phyloP scores from a whole-genome alignment of 202 grass and related monocot genomes.

The Cymbopogon flexuosus region DNA sequence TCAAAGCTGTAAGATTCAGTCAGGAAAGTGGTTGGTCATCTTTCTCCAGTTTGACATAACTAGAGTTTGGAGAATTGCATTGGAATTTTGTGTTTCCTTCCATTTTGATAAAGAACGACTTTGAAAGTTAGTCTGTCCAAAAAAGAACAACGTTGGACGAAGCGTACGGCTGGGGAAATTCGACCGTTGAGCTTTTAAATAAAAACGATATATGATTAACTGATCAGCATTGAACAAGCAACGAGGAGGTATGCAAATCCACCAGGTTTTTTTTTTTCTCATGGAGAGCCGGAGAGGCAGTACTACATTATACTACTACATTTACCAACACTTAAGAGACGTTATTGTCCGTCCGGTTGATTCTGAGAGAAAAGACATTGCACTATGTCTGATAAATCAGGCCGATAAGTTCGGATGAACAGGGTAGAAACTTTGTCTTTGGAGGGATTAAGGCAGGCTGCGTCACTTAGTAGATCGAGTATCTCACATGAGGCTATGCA shows the following conservation, averaged over 20 bases:
- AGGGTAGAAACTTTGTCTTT: too few species aligned
- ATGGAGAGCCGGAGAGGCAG: too few species aligned
- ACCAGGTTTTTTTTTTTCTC: neutral
- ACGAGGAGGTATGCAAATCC: neutral
- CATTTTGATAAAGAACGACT: neutral
- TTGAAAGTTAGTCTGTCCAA: neutral
- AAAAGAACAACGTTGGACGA: neutral
- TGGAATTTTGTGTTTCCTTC: neutral
- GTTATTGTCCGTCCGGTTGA: too few species aligned
- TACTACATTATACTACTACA: too few species aligned
- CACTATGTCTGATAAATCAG: too few species aligned
- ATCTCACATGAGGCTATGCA: conserved; percentile 6
- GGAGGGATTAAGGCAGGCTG: too few species aligned
- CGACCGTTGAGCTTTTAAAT: neutral
- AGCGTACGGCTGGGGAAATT: neutral
- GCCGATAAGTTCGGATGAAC: too few species aligned
- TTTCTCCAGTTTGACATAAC: neutral
- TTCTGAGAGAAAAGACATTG: too few species aligned
- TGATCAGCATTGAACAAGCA: neutral
- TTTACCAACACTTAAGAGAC: too few species aligned
- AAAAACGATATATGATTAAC: neutral
- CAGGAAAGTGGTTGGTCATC: neutral
- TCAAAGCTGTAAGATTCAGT: neutral
- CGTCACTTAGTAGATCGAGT: neutral
- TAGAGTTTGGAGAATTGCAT: neutral